Conservation (phyloP, 495 filamentous ascomycete species). For the Penicillium cinerascens region DNA sequence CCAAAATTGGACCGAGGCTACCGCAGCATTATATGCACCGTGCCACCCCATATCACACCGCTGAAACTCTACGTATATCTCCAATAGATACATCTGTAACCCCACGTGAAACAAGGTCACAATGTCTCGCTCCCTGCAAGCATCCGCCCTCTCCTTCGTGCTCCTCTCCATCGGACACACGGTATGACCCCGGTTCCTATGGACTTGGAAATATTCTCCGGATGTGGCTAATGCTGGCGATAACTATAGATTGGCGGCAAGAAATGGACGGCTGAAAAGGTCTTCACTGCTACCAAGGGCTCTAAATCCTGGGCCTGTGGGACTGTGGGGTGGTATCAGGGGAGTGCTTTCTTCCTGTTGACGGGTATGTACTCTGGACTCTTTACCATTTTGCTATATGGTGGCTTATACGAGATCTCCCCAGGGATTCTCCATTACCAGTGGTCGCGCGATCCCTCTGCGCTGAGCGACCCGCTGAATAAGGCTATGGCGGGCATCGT, state of each 20-base stretch:
- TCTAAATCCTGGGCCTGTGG: constrained; percentile 26
- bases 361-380: constrained; percentile 23
- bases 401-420: neutral
- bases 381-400: neutral
- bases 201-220: neutral
- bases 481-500: constrained; percentile 28
- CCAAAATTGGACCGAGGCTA: constrained; percentile 6
- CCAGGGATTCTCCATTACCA: constrained; percentile 31
- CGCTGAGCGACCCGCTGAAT: constrained; percentile 26
- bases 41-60: neutral
- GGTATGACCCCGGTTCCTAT: constrained; percentile 3
- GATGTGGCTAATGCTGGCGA: neutral
- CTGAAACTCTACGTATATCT: neutral
- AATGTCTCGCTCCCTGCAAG: constrained; percentile 21
- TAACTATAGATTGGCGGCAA: constrained; percentile 16
- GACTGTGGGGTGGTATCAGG: constrained; percentile 34
- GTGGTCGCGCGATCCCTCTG: constrained; percentile 24
- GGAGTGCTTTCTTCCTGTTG: constrained; percentile 28
- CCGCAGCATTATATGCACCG: neutral
- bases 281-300: constrained; percentile 21
- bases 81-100: neutral
- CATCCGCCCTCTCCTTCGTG: constrained; percentile 20
- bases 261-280: constrained; percentile 27
- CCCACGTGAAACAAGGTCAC: neutral
- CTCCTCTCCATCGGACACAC: constrained; percentile 27